A percentile compares a stretch with the other conserved stretches of the same genome.
phyloP scores from a whole-genome alignment of 495 filamentous ascomycete species.

The Aspergillus wentii region DNA sequence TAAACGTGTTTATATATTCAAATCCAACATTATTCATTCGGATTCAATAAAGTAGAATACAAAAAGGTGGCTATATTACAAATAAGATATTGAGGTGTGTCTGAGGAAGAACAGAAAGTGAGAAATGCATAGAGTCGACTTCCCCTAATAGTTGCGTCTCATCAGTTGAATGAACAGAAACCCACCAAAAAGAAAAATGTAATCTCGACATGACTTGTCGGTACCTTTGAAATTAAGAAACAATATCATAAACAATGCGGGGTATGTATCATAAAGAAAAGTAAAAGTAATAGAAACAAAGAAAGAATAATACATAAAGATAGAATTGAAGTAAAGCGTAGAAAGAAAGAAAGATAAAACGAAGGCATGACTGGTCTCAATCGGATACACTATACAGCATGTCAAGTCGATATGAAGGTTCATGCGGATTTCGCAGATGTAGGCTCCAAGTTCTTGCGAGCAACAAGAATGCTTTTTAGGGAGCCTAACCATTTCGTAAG shows the following conservation, averaged over 20 bases:
- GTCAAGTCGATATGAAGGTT: too few species aligned
- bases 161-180: too few species aligned
- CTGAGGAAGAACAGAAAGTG: conserved; percentile 3
- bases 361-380: conserved; percentile 1
- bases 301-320: conserved; percentile 1
- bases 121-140: too few species aligned
- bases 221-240: too few species aligned
- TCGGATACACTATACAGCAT: not conserved
- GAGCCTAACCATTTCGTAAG: conserved; percentile 83
- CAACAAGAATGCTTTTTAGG: conserved; percentile 75
- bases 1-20: not conserved
- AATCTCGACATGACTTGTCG: too few species aligned
- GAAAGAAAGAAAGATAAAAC: conserved; percentile 3
- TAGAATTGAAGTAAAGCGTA: not conserved
- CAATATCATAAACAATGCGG: conserved; percentile 9
- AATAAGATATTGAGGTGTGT: too few species aligned
- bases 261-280: conserved; percentile 11
- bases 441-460: conserved; percentile 48
- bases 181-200: too few species aligned
- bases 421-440: conserved; percentile 5
- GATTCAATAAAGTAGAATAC: too few species aligned
- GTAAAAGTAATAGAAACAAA: conserved; percentile 4
- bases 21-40: too few species aligned
- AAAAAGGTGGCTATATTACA: too few species aligned
- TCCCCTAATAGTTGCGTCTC: too few species aligned